Evolutionary conservation across 768 basidiomycete species (phyloP), one percentile per base, ranked within the genome.

Genomic region (Steccherinum ochraceum): DNA sequence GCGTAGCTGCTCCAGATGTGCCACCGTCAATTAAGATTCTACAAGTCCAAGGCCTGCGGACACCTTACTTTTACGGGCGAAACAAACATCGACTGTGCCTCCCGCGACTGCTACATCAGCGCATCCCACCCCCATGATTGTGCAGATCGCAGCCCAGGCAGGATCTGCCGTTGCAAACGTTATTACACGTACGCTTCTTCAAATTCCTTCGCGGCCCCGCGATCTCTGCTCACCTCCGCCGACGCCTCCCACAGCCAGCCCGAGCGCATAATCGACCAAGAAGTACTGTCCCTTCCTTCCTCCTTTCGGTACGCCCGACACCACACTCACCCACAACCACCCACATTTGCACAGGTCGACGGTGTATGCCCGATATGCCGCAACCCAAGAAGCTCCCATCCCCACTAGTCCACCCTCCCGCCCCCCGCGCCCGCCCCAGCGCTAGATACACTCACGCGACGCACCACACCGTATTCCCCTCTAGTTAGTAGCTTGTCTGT

Each of bases 11-110:
- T 7, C 7, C 55, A 62, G 58, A 87, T 88, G 85, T 88, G 85
- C 70, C 78, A 80, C 64, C 76, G 82, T 56, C 71, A 69, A 47
- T 76, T 86, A 59, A 71, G 67, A 56, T 78, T 84, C 64, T 66
- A 63, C 51, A 74, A 69, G 59, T 76, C 72, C 56, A 63, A 60
- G 25, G 64, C 39, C n/a, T 87, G 86, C 68, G 70, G 70, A n/a
- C 83, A 86, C 63, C 67, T 75, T 58, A 69, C 70, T 12, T 78
- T 74, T 59, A 68, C 62, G 52, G 61, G 64, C 50, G 71, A 80
- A 49, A 43, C 48, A 42, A n/a, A 67, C 60, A 47, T 76, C 67
- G 86, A 88, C 67, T 88, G 86, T 61, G 52, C 42, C n/a, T 58
- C 61, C 27, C 26, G 45, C 7, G 25, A 50, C 24, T 88, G 86